phyloP scores from a whole-genome alignment of 2,329 filamentous ascomycete species.

The Sporothrix euskadiensis region DNA sequence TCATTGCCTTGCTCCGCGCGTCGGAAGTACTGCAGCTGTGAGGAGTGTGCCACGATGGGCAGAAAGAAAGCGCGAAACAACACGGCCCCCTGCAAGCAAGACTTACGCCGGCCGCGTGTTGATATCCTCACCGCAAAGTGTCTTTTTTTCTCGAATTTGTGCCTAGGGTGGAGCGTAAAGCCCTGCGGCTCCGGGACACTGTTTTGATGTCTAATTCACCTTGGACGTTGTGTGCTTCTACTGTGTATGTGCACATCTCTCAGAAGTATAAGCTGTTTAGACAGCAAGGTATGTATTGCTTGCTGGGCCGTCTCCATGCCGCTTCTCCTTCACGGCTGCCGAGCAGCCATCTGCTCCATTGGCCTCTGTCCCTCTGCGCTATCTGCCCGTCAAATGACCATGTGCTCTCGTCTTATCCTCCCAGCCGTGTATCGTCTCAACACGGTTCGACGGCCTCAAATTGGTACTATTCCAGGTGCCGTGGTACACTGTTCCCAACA shows the following conservation, averaged over 20 bases:
- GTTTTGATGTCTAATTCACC: neutral
- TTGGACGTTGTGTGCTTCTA: neutral
- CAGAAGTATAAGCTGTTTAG: neutral
- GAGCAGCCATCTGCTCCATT: neutral
- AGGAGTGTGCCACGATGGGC: neutral
- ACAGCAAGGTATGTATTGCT: neutral
- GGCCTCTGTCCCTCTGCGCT: neutral
- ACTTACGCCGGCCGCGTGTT: neutral
- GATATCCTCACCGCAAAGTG: slow-evolving; percentile 18
- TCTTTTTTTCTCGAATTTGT: neutral
- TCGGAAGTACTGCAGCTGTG: neutral
- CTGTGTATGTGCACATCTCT: neutral
- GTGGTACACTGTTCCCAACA: neutral
- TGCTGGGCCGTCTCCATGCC: slow-evolving; percentile 17
- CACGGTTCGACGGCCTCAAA: slow-evolving; percentile 1
- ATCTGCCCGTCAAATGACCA: neutral
- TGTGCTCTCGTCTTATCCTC: slow-evolving; percentile 14
- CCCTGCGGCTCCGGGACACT: slow-evolving; percentile 9
- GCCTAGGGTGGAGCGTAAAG: neutral
- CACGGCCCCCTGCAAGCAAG: neutral
- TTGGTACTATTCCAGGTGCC: slow-evolving; percentile 13
- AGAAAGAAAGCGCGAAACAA: neutral
- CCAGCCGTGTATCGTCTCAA: slow-evolving; percentile 12
- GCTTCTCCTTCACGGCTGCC: neutral
- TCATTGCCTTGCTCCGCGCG: neutral